Base-by-base conservation (phyloP, 78 protist genomes). In the Dictyostelium firmibasis region DNA sequence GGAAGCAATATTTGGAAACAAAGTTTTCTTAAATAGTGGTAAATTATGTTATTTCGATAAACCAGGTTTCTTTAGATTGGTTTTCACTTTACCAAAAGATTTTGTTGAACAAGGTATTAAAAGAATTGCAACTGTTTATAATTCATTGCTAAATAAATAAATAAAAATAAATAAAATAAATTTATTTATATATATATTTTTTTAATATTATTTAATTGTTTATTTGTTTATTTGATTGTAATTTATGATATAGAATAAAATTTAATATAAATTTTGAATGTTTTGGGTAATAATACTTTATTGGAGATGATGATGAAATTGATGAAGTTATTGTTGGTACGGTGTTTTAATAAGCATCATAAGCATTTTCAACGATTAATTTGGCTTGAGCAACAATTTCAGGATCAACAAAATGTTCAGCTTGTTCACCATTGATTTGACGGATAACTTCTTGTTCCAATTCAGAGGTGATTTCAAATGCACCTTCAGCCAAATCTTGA, bases 11-110 rank as follows among this genome's bases (percentile, higher is more conserved):
- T 78, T 50, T 44, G 60, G 83, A 3, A 13, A 81, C 10, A 76
- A 64, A 4, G 87, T 92, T 25, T 27, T 78, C 16, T 16, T 92
- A 3, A 79, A 60, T 27, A 72, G 91, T 13, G 96, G 96, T 7
- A 81, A 47, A 25, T 7, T n/a, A 7, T 81, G 88, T 31, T 23
- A 41, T 14, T 44, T 25, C n/a, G 72, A 64, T 25, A 23, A 33
- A 50, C 87, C 87, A 9, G 94, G 94, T n/a, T 81, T 75, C 57
- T 89, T 20, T 60, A 82, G 86, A 60, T 35, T 82, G 2, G 38
- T 82, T 18, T 82, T 82, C 25, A 23, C 86, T 11, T 3, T 82
- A 31, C 31, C 36, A 50, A 57, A 82, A 20, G 70, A 33, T 18
- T 35, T n/a, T 10, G 11, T 82, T 60, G 13, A 35, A 31, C 70